Conservation (phyloP, 106 monocot genomes). For the Posidonia australis region DNA sequence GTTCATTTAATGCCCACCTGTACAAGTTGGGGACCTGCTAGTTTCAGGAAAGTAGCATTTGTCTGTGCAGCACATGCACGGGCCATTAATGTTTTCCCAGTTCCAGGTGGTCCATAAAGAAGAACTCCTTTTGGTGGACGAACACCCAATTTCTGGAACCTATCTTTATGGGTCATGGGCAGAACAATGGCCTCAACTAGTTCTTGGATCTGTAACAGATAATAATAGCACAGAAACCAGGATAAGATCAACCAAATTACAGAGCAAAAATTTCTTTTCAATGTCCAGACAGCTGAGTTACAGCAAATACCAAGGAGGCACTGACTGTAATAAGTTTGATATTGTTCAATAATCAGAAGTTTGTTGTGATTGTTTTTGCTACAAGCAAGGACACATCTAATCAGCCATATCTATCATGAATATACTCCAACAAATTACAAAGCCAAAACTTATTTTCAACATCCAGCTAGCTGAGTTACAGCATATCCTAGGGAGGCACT, state of each 20-base stretch:
- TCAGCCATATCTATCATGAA: too few species aligned
- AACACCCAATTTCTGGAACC: conserved; percentile 82
- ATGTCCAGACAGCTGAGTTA: too few species aligned
- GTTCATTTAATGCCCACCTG: conserved; percentile 37
- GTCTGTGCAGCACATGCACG: conserved; percentile 97
- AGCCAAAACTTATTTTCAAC: neutral
- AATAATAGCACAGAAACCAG: neutral
- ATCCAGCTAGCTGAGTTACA: too few species aligned
- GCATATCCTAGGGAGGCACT: too few species aligned
- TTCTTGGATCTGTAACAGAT: conserved; percentile 72
- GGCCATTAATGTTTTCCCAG: conserved; percentile 94
- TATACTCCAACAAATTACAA: neutral
- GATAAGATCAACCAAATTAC: conserved; percentile 4
- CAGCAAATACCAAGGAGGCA: too few species aligned
- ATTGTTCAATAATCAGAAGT: too few species aligned
- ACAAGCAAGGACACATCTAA: too few species aligned
- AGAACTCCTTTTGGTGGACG: conserved; percentile 91
- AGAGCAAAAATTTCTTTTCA: neutral
- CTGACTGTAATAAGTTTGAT: too few species aligned
- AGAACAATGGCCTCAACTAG: conserved; percentile 93
- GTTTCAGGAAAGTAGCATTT: conserved; percentile 91
- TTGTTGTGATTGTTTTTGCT: too few species aligned
- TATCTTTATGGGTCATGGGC: conserved; percentile 87
- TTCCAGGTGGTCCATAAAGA: conserved; percentile 94
- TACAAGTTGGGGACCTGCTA: conserved; percentile 90